Percentiles rank a stretch among this genome's conserved stretches.
Evolutionary conservation across 1,284 basidiomycete species (phyloP).

Genomic region (Puccinia hordei): DNA sequence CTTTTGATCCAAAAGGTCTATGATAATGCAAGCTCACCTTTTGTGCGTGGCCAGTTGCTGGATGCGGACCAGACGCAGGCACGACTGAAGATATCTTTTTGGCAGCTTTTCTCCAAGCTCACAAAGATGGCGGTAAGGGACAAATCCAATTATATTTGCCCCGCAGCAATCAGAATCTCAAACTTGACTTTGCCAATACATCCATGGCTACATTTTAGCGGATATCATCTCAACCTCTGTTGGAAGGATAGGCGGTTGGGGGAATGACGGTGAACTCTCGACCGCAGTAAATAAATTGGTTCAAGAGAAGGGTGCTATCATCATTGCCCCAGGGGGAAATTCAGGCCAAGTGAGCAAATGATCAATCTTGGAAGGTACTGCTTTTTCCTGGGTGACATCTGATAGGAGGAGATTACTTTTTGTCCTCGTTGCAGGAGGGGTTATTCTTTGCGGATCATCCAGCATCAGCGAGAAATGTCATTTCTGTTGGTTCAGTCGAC

Average conservation of each 20-base stretch:
- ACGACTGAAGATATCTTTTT: background rate
- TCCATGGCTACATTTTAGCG: conserved; percentile 12
- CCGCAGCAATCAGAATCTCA: too few relatives aligned
- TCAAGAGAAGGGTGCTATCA: conserved; percentile 4
- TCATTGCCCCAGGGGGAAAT: conserved; percentile 41
- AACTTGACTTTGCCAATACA: background rate
- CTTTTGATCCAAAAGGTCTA: too few relatives aligned
- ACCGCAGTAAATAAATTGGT: conserved; percentile 14
- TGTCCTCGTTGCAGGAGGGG: background rate
- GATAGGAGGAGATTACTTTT: background rate
- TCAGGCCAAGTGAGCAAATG: conserved; percentile 14
- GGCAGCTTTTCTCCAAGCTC: conserved; percentile 19
- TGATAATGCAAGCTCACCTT: background rate
- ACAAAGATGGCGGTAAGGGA: conserved; percentile 38
- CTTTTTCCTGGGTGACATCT: too few relatives aligned
- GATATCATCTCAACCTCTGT: conserved; percentile 37
- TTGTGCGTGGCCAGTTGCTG: background rate
- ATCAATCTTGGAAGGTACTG: too few relatives aligned
- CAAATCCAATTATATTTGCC: background rate
- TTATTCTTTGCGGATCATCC: background rate
- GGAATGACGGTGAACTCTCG: background rate
- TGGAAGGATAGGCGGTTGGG: conserved; percentile 30
- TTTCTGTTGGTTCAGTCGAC: conserved; percentile 40
- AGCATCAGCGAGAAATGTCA: conserved; percentile 22
- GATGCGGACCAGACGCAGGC: background rate